Percentiles rank a stretch among this genome's conserved stretches.
These are phyloP conservation scores for Beta vulgaris DNA, from an alignment of 148 eudicot species.

Conservation along the genomic window DNA sequence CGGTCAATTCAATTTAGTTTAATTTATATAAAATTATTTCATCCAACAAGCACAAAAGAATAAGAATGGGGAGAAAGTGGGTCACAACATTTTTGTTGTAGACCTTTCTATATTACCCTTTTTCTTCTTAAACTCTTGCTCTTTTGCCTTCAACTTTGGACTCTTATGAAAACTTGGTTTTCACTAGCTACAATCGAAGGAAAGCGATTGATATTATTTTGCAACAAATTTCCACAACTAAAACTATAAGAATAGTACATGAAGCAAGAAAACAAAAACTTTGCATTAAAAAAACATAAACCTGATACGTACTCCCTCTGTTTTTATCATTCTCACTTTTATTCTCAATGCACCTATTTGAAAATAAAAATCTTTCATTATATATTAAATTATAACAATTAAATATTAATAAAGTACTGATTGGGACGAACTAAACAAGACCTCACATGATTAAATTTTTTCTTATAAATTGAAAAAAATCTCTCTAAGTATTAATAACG, in stretches of 20 bases:
- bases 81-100: slow-evolving; percentile 7
- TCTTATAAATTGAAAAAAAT: no score
- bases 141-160: slow-evolving; percentile 29
- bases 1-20: background rate
- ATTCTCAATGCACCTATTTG: no score
- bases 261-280: background rate
- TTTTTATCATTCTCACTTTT: no score
- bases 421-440: no score
- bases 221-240: slow-evolving; percentile 16
- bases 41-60: slow-evolving; percentile 28
- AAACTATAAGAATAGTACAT: slow-evolving; percentile 1
- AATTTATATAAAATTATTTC: background rate
- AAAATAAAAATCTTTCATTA: no score
- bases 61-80: slow-evolving; percentile 18
- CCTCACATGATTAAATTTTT: no score
- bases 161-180: slow-evolving; percentile 4
- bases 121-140: slow-evolving; percentile 27
- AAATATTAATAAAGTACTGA: no score
- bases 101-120: slow-evolving; percentile 19
- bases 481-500: no score
- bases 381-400: no score
- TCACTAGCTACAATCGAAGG: slow-evolving; percentile 1
- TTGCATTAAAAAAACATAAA: background rate
- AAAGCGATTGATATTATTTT: slow-evolving; percentile 25
- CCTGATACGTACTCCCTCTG: no score